Evolutionary conservation across 2,329 filamentous ascomycete genomes (phyloP).

Genomic region (Sporothrix mexicana): DNA sequence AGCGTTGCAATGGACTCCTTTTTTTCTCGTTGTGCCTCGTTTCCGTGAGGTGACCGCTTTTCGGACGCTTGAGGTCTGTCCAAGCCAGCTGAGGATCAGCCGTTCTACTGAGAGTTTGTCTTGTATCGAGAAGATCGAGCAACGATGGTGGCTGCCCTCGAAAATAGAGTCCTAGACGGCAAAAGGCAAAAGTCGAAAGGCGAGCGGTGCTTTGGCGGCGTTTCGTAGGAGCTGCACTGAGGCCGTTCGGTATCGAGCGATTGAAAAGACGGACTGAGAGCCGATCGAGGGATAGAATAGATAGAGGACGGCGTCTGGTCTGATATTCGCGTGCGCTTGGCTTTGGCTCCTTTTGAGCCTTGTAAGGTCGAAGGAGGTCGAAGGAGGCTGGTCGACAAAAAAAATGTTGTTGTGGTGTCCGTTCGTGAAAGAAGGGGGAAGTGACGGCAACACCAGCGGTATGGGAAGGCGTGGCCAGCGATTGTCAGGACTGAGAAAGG

Average conservation of each 20-base stretch:
- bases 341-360: slow-evolving; percentile 2
- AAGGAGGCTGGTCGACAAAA: not conserved
- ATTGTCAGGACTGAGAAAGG: not conserved
- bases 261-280: not conserved
- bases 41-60: not conserved
- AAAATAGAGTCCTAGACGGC: not conserved
- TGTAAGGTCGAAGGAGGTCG: not conserved
- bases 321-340: not conserved
- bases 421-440: not conserved
- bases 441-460: not conserved
- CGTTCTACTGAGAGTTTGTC: not conserved
- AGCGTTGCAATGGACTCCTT: slow-evolving; percentile 23
- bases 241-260: slow-evolving; percentile 2
- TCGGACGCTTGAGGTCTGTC: not conserved
- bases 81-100: slow-evolving; percentile 15
- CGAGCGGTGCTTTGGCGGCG: not conserved
- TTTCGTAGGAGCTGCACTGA: not conserved
- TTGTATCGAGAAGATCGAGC: not conserved
- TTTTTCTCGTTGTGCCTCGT: not conserved
- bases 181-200: not conserved
- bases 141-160: not conserved
- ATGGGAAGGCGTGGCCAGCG: not conserved
- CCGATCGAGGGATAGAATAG: slow-evolving; percentile 1
- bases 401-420: slow-evolving; percentile 11
- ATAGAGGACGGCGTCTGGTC: not conserved